Conservation (phyloP, 768 basidiomycete genomes). For the Sporobolomyces roseus region DNA sequence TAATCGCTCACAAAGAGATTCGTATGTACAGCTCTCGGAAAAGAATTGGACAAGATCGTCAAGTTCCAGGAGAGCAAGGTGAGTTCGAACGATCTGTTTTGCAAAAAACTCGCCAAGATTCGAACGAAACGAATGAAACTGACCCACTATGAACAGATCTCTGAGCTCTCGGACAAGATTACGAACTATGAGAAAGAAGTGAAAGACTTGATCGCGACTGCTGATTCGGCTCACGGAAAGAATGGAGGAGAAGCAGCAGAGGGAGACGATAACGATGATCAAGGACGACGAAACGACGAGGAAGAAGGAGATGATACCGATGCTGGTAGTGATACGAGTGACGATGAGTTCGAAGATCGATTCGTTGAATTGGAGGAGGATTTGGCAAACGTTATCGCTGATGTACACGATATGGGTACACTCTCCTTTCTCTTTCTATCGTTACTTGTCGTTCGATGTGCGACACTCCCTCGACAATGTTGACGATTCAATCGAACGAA, state of each 20-base stretch:
- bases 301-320: constrained; percentile 49
- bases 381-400: constrained; percentile 86
- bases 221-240: constrained; percentile 25
- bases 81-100: not conserved
- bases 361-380: constrained; percentile 88
- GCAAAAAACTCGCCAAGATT: not conserved
- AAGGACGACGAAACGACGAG: constrained; percentile 16
- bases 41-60: constrained; percentile 88
- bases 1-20: constrained; percentile 44
- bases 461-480: no score
- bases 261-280: constrained; percentile 59
- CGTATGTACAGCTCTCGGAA: constrained; percentile 55
- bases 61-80: constrained; percentile 89
- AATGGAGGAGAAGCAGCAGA: constrained; percentile 49
- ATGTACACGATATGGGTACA: constrained; percentile 51
- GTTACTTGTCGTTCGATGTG: no score
- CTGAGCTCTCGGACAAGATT: constrained; percentile 76
- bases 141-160: constrained; percentile 57
- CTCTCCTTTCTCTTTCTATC: not conserved
- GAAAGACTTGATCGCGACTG: constrained; percentile 64
- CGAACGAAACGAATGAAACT: not conserved
- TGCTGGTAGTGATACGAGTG: constrained; percentile 54
- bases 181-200: constrained; percentile 76
- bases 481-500: constrained; percentile 49
- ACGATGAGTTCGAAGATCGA: constrained; percentile 66